Evolutionary conservation across 768 basidiomycete genomes (phyloP), one percentile per base, ranked within the genome.

Genomic region (Trametopsis cervina): DNA sequence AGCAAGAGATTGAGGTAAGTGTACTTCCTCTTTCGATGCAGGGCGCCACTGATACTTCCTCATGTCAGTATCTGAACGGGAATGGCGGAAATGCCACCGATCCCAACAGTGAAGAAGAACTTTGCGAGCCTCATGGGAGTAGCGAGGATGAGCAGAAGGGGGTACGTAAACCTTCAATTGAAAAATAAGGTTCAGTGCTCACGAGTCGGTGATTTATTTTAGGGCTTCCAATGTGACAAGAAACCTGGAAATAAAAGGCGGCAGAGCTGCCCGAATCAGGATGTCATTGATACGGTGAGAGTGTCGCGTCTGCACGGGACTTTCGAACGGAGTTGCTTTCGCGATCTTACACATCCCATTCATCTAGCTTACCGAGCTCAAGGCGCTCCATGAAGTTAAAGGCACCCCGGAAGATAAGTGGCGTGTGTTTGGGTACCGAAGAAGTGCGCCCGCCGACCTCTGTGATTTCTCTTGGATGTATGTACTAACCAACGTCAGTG

Each of bases 141-240:
- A 25, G 22, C 4, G 41, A 15, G 41, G 25, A n/a, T 15, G 41
- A 21, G 25, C 40, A 42, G 21, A 40, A 25, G 7, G n/a, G 36
- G 37, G 36, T 40, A 41, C 50, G 26, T 33, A 17, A 18, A 22
- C 4, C 40, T 10, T 42, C 21, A 18, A 40, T 33, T 7, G 29
- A 2, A 20, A 44, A 29, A 23, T 17, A 25, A 23, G 6, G 29
- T 26, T 26, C 2, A 21, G 36, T 15, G 51, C 55, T 4, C 49
- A 44, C 20, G 53, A 26, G 4, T 44, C 13, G 50, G 49, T 17
- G 39, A 43, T 3, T 49, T 56, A 49, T 21, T 35, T 4, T 44
- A 87, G 83, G 78, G 78, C n/a, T 89, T 78, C 64, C 66, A 77
- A 12, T 85, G 83, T 58, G 85, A 89, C 53, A 65, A 65, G 13